Evolutionary conservation across 495 filamentous ascomycete species (phyloP).

Genomic region (Zalerion maritima): DNA sequence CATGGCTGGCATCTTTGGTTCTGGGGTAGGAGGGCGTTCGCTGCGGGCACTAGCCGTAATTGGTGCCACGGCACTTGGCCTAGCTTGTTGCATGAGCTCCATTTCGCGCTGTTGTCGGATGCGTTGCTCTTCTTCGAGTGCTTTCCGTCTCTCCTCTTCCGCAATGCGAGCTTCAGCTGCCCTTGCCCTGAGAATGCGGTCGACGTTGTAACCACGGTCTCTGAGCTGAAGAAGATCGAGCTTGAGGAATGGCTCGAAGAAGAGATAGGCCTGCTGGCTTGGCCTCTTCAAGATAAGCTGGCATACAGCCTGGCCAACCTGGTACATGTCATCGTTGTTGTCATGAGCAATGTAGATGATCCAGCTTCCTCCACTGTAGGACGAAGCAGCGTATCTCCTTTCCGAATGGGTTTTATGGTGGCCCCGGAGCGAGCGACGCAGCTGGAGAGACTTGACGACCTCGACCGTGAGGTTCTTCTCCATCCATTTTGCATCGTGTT

Average conservation of each 20-base stretch:
- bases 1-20: slow-evolving; percentile 28
- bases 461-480: slow-evolving; percentile 73
- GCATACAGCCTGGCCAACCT: slow-evolving; percentile 75
- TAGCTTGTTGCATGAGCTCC: slow-evolving; percentile 32
- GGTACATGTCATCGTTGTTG: slow-evolving; percentile 58
- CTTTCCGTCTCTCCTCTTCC: slow-evolving; percentile 62
- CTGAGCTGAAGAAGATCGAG: slow-evolving; percentile 59
- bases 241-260: slow-evolving; percentile 75
- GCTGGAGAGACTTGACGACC: slow-evolving; percentile 55
- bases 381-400: slow-evolving; percentile 48
- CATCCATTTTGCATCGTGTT: slow-evolving; percentile 75
- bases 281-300: slow-evolving; percentile 67
- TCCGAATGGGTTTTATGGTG: slow-evolving; percentile 50
- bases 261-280: slow-evolving; percentile 68
- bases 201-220: slow-evolving; percentile 83
- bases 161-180: slow-evolving; percentile 73
- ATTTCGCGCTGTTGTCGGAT: slow-evolving; percentile 46
- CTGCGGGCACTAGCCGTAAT: slow-evolving; percentile 16
- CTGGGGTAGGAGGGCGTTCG: slow-evolving; percentile 9
- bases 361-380: slow-evolving; percentile 15
- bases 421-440: slow-evolving; percentile 57
- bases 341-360: slow-evolving; percentile 37
- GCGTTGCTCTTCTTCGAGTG: slow-evolving; percentile 58
- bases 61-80: slow-evolving; percentile 19
- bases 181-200: slow-evolving; percentile 73